phyloP scores from a whole-genome alignment of 805 yeast genomes.

The Kuraishia molischiana region DNA sequence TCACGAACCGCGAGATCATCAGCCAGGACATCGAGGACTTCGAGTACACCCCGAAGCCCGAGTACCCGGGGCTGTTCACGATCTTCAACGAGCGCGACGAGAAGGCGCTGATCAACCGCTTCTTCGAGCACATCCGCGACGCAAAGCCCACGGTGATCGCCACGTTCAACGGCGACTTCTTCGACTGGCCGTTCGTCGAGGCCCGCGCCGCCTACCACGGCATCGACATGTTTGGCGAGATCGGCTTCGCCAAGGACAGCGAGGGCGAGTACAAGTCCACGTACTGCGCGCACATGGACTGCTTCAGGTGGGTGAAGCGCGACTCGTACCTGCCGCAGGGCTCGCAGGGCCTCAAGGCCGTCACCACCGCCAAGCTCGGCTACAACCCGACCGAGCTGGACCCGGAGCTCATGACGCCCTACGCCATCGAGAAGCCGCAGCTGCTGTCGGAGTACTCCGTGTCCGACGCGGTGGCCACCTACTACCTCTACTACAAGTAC shows the following conservation, averaged over 20 bases:
- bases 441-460: conserved; percentile 92
- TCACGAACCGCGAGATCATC: conserved; percentile 90
- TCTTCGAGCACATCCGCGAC: conserved; percentile 87
- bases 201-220: conserved; percentile 79
- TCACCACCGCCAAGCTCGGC: conserved; percentile 85
- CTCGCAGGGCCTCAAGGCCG: conserved; percentile 96
- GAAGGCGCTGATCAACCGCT: conserved; percentile 57
- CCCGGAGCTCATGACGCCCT: conserved; percentile 97
- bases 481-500: conserved; percentile 89
- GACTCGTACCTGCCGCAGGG: conserved; percentile 98
- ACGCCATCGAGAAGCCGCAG: conserved; percentile 92
- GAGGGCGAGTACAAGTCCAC: conserved; percentile 92
- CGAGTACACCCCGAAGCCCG: conserved; percentile 96
- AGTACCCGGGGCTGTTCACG: conserved; percentile 82
- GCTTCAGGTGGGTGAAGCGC: conserved; percentile 95
- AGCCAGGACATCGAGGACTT: conserved; percentile 94
- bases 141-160: conserved; percentile 93
- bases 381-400: conserved; percentile 95
- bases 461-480: conserved; percentile 98
- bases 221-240: conserved; percentile 80
- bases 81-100: conserved; percentile 89
- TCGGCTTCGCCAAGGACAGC: conserved; percentile 83
- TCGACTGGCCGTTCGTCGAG: conserved; percentile 98
- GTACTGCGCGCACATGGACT: conserved; percentile 95
- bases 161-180: conserved; percentile 96